Base-by-base conservation (phyloP, 2,329 filamentous ascomycete species). In the Sporothrix curviconia region DNA sequence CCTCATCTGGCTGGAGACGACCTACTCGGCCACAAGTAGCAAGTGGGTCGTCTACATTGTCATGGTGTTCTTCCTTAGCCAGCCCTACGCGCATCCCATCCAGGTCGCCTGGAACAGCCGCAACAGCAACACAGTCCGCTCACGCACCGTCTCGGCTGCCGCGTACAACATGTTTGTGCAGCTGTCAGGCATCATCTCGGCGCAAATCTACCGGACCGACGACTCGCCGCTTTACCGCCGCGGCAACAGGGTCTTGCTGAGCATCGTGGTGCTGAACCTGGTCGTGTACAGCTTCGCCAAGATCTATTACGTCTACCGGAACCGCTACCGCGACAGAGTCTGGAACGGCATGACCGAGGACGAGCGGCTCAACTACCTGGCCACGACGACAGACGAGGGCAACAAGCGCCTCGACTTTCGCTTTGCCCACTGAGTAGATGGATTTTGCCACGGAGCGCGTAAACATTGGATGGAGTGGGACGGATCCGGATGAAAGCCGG, bases 81-180 rank as follows among this genome's bases (percentile, higher is more conserved):
- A 76, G 54, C 79, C 79, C 0, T 82, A 81, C 60, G 59, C 68
- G 0, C 69, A 71, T 24, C 64, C 69, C 0, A 70, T 70, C 4
- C 54, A 68, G 78, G 83, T 85, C 0, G 80, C 77, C 0, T 79
- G 82, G 68, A 83, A 78, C 2, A 83, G 80, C 3, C 76, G 82
- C 55, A 87, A 87, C 64, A 78, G 81, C 1, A 82, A 82, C 30
- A 76, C 78, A 2, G 83, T 87, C 1, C 75, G 82, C 1, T 85
- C 83, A 0, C 71, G 84, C 2, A 82, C 84, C 0, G 80, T 87
- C 9, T 79, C 79, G 0, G 77, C 78, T 0, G 83, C 82, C 0
- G 61, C 84, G 7, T 86, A 86, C 70, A 86, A 86, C 64, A 79
- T 79, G 75, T 71, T 70, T 25, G 74, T 78, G 0, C 76, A 79